Conservation (phyloP, 805 yeast genomes). For the Teunomyces gatunensis region DNA sequence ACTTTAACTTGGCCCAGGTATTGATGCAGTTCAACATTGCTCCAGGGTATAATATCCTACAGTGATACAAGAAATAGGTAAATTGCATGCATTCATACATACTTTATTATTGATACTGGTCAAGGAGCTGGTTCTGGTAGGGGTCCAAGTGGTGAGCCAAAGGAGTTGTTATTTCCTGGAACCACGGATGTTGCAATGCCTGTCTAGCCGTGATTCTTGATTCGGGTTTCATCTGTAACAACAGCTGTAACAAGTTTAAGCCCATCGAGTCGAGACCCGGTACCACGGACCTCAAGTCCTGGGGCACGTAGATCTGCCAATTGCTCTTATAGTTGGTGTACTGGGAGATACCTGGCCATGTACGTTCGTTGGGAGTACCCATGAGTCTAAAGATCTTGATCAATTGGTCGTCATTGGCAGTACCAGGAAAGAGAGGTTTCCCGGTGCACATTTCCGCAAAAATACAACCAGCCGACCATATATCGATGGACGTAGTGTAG, state of each 20-base stretch:
- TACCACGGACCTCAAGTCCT: conserved; percentile 69
- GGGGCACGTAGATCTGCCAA: conserved; percentile 84
- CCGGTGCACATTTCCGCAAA: conserved; percentile 99
- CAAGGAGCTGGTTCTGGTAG: conserved; percentile 22
- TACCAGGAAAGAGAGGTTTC: conserved; percentile 93
- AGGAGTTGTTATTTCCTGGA: conserved; percentile 62
- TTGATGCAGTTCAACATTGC: conserved; percentile 12
- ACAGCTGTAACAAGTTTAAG: conserved; percentile 58
- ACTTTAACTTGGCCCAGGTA: conserved; percentile 11
- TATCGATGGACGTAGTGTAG: conserved; percentile 94
- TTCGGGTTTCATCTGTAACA: conserved; percentile 62
- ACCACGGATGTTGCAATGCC: conserved; percentile 74
- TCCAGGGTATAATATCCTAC: conserved; percentile 7
- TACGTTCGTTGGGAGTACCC: conserved; percentile 95
- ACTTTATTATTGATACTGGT: conserved; percentile 7
- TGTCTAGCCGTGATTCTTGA: conserved; percentile 59
- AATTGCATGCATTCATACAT: neutral
- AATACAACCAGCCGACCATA: conserved; percentile 98
- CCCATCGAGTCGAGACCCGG: conserved; percentile 72
- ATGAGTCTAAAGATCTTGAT: conserved; percentile 85
- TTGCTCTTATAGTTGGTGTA: conserved; percentile 83
- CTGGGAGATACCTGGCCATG: conserved; percentile 96
- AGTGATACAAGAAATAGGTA: neutral
- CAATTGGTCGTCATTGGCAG: conserved; percentile 93
- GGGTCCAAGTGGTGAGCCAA: conserved; percentile 34